Conservation (phyloP, 2,329 filamentous ascomycete genomes). For the Fusarium continuum region DNA sequence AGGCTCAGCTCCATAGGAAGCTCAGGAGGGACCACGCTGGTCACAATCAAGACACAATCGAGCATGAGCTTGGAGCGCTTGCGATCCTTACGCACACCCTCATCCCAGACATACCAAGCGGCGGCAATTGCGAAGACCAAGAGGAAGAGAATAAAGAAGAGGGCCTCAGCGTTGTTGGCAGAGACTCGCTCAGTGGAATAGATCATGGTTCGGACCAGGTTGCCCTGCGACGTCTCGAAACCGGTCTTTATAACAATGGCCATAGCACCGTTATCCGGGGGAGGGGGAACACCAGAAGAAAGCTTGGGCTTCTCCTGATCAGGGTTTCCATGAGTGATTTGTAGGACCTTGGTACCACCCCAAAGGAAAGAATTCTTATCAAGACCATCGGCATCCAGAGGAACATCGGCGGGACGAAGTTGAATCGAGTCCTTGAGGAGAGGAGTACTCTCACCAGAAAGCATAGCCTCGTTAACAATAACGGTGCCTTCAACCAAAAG, state of each 20-base stretch:
- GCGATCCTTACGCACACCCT: constrained; percentile 92
- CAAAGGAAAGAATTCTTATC: constrained; percentile 98
- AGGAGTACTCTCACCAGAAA: constrained; percentile 97
- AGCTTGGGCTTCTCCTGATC: constrained; percentile 78
- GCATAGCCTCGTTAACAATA: constrained; percentile 99
- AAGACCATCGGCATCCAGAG: constrained; percentile 85
- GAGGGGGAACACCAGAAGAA: constrained; percentile 78
- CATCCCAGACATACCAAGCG: constrained; percentile 98
- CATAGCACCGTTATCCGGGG: constrained; percentile 93
- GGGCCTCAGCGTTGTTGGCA: constrained; percentile 95
- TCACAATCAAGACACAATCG: constrained; percentile 97
- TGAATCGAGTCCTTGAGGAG: constrained; percentile 96
- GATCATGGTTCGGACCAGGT: constrained; percentile 98
- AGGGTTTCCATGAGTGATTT: constrained; percentile 86
- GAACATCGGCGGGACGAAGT: constrained; percentile 82
- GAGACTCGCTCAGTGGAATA: constrained; percentile 98
- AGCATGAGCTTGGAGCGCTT: constrained; percentile 97
- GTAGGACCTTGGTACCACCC: constrained; percentile 96
- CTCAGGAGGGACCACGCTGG: constrained; percentile 97
- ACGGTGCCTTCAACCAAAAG: constrained; percentile 91
- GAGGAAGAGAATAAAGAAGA: constrained; percentile 98
- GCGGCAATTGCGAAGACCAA: constrained; percentile 95
- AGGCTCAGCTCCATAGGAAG: constrained; percentile 97
- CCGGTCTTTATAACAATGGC: constrained; percentile 96
- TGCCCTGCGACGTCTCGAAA: constrained; percentile 98